Evolutionary conservation across 2,329 filamentous ascomycete genomes (phyloP).

Genomic region (Cladosporium oxysporum): DNA sequence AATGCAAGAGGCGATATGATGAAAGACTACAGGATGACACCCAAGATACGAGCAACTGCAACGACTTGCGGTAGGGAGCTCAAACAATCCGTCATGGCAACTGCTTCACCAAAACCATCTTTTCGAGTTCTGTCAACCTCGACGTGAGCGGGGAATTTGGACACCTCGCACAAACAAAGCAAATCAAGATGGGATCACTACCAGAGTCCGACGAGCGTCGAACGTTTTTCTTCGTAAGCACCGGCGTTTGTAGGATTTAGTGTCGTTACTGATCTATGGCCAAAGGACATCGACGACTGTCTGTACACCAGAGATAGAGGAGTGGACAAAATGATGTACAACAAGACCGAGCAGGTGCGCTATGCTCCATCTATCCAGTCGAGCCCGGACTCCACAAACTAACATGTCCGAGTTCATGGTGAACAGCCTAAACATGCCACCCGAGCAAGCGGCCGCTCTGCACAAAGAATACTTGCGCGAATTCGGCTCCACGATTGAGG

Average conservation of each 20-base stretch:
- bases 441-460: neutral
- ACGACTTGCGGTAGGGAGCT: neutral
- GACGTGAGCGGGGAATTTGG: neutral
- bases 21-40: neutral
- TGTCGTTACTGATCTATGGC: neutral
- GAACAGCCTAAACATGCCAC: neutral
- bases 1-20: neutral
- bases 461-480: neutral
- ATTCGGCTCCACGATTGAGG: neutral
- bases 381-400: neutral
- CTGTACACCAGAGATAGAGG: neutral
- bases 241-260: neutral
- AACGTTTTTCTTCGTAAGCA: neutral
- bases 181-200: neutral
- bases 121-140: neutral
- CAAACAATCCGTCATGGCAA: neutral
- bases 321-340: neutral
- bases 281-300: neutral
- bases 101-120: neutral
- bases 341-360: neutral
- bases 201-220: neutral
- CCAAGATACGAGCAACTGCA: neutral
- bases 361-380: neutral
- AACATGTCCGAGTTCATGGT: neutral
- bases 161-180: neutral